Evolutionary conservation across 2,329 filamentous ascomycete species (phyloP), one percentile per base, ranked within the genome.

Genomic region (Diaporthe sp.): DNA sequence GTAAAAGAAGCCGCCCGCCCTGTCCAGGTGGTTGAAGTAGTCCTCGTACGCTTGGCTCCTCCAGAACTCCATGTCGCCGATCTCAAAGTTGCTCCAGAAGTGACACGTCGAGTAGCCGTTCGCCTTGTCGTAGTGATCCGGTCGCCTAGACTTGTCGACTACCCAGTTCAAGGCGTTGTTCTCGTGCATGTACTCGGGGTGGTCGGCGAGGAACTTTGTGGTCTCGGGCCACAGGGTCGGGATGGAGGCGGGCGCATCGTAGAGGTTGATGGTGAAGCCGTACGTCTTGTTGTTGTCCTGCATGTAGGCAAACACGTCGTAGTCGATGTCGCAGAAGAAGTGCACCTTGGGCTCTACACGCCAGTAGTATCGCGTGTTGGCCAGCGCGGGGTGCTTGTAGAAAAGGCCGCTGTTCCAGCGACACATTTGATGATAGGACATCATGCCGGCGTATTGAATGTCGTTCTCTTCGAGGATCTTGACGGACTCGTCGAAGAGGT

Each of bases 31-130:
- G 82, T 98, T 92, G 83, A 99, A 99, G 85, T 98, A 99, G 78
- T 97, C 95, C 82, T 98, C 94, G 82, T 99, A 99, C 61, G 92
- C 90, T 83, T 96, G 91, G 82, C 95, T 94, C 67, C 97, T 89
- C 94, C 95, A 99, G 85, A 99, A 98, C 78, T 91, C 91, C 90
- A 99, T 91, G 84, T 98, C 95, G 63, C 91, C 96, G 80, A 99
- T 96, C 85, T 99, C 97, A 81, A 99, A 99, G 85, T 99, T 99
- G 81, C 93, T 97, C 97, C 97, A 99, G 88, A 99, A 99, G 85
- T 99, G 97, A 84, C 97, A 99, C 3, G 97, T 98, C 47, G 95
- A 98, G 87, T 98, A 99, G 47, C 97, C 97, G 81, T 98, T 94
- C 9, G 96, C 96, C 78, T 93, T 91, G 72, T 89, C 83, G 82